Conservation (phyloP, 352 stramenopile species). For the Phytophthora sp. region DNA sequence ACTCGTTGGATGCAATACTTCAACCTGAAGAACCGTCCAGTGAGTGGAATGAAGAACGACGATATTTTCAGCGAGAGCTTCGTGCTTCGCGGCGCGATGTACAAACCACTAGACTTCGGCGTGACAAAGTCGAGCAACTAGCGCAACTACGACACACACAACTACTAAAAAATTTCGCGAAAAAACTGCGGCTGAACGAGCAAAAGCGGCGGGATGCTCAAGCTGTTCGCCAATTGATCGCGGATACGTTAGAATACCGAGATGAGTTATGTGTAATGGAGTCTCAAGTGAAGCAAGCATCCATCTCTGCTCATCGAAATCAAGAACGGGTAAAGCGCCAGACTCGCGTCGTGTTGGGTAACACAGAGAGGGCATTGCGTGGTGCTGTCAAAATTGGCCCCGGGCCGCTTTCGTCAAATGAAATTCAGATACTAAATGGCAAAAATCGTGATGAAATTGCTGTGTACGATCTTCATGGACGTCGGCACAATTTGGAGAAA, state of each 20-base stretch:
- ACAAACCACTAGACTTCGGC: conserved; percentile 36
- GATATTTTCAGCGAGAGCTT: conserved; percentile 48
- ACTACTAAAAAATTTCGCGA: conserved; percentile 31
- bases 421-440: conserved; percentile 36
- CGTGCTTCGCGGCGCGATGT: conserved; percentile 51
- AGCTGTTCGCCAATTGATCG: conserved; percentile 51
- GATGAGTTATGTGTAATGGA: conserved; percentile 44
- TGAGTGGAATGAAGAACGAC: conserved; percentile 52
- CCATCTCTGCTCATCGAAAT: conserved; percentile 48
- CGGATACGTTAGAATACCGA: conserved; percentile 67
- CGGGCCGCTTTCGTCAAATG: conserved; percentile 51
- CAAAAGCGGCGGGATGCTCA: conserved; percentile 49
- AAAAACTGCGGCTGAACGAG: conserved; percentile 15
- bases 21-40: conserved; percentile 15
- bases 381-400: conserved; percentile 40
- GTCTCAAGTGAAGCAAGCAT: conserved; percentile 46
- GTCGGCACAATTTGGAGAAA: conserved; percentile 40
- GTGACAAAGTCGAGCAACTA: conserved; percentile 45
- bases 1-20: conserved; percentile 9
- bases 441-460: conserved; percentile 10
- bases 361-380: conserved; percentile 37
- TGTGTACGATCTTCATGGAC: conserved; percentile 74
- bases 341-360: conserved; percentile 35
- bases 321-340: conserved; percentile 47
- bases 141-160: conserved; percentile 47